These are phyloP conservation scores for Vigna mungo DNA, from an alignment of 306 rosid genomes.

Conservation along the genomic window DNA sequence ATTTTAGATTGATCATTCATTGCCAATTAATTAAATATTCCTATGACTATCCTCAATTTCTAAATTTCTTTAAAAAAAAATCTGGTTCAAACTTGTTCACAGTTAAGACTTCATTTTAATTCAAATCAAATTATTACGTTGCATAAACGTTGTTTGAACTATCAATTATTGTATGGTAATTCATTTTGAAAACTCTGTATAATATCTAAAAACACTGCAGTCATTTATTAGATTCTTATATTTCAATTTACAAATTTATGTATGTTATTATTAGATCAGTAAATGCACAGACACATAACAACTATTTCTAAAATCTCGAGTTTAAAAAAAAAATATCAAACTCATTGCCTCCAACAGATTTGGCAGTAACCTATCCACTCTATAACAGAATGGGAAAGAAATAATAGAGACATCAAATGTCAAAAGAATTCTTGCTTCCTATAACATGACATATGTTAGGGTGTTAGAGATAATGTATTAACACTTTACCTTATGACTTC, in stretches of 20 bases:
- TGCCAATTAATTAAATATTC: slow-evolving; percentile 3
- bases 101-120: slow-evolving; percentile 16
- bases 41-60: background rate
- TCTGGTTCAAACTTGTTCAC: background rate
- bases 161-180: slow-evolving; percentile 22
- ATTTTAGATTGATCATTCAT: slow-evolving; percentile 18
- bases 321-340: background rate
- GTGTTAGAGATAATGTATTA: slow-evolving; percentile 22
- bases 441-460: slow-evolving; percentile 24
- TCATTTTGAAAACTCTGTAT: slow-evolving; percentile 20
- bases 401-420: background rate
- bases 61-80: background rate
- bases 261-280: slow-evolving; percentile 16
- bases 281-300: background rate
- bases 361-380: slow-evolving; percentile 18
- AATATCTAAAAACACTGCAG: background rate
- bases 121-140: background rate
- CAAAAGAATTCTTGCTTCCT: slow-evolving; percentile 19
- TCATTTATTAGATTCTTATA: background rate
- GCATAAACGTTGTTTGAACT: background rate
- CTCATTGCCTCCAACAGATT: background rate
- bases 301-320: slow-evolving; percentile 4
- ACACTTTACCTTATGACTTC: slow-evolving; percentile 91
- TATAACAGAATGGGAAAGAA: slow-evolving; percentile 20
- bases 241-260: background rate